Evolutionary conservation across 2,329 filamentous ascomycete genomes (phyloP).

Genomic region (Lecanoromycetidae sp.): DNA sequence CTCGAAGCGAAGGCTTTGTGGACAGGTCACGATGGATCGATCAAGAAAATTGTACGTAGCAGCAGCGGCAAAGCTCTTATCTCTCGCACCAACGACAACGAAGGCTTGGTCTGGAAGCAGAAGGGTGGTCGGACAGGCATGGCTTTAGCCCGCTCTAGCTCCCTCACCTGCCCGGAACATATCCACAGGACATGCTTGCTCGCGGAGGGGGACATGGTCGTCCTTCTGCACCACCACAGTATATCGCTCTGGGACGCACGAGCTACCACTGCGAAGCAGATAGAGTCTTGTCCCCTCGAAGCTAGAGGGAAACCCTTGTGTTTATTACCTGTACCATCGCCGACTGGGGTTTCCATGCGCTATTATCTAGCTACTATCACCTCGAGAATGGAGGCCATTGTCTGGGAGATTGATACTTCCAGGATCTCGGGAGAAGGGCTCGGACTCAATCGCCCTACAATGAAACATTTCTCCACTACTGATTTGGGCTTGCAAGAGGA

Average conservation of each 20-base stretch:
- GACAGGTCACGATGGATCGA: conserved; percentile 70
- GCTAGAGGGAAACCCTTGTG: conserved; percentile 63
- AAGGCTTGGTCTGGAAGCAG: conserved; percentile 76
- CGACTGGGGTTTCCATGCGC: conserved; percentile 37
- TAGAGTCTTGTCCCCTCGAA: conserved; percentile 48
- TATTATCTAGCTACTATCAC: conserved; percentile 79
- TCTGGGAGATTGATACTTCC: conserved; percentile 55
- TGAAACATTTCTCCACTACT: conserved; percentile 58
- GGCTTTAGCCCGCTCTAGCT: conserved; percentile 53
- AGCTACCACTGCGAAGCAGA: conserved; percentile 42
- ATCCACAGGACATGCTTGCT: conserved; percentile 73
- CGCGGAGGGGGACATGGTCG: conserved; percentile 62
- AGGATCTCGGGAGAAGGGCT: conserved; percentile 26
- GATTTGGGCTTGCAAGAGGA: conserved; percentile 46
- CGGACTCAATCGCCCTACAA: conserved; percentile 24
- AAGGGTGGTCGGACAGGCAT: conserved; percentile 38
- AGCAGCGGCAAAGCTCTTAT: conserved; percentile 68
- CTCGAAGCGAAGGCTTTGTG: conserved; percentile 55
- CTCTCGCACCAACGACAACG: conserved; percentile 65
- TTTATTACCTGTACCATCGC: conserved; percentile 61
- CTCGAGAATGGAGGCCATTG: conserved; percentile 63
- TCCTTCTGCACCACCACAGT: conserved; percentile 61
- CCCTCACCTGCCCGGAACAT: conserved; percentile 53
- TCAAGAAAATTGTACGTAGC: conserved; percentile 79
- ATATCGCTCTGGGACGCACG: conserved; percentile 74